Evolutionary conservation across 2,329 filamentous ascomycete genomes (phyloP).

Genomic region (Blastomyces percursus): DNA sequence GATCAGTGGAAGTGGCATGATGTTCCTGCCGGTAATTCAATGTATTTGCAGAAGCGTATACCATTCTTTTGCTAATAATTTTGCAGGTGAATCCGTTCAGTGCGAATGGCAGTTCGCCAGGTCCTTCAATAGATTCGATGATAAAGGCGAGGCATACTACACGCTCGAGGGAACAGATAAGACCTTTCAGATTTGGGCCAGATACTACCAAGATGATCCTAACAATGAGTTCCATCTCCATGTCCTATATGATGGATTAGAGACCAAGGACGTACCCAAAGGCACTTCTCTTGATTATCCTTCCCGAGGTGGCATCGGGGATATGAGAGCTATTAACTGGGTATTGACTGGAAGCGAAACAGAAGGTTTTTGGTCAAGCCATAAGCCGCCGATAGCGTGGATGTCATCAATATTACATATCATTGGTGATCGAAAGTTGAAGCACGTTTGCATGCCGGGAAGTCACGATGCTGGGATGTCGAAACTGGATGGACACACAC

Average conservation of each 20-base stretch:
- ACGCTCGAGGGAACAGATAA: slow-evolving; percentile 4
- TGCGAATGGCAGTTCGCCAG: slow-evolving; percentile 13
- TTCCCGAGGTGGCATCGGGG: slow-evolving; percentile 2
- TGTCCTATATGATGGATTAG: slow-evolving; percentile 18
- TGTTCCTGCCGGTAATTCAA: slow-evolving; percentile 20
- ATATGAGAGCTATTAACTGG: slow-evolving; percentile 21
- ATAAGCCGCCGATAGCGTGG: slow-evolving; percentile 27
- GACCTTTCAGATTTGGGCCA: slow-evolving; percentile 8
- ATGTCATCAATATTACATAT: slow-evolving; percentile 32
- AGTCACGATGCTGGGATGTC: slow-evolving; percentile 43
- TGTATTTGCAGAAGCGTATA: slow-evolving; percentile 14
- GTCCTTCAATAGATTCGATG: slow-evolving; percentile 1
- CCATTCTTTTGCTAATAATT: slow-evolving; percentile 14
- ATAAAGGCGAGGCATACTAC: slow-evolving; percentile 7
- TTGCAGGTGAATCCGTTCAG: slow-evolving; percentile 6
- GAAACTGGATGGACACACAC: slow-evolving; percentile 24
- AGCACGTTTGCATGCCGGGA: slow-evolving; percentile 40
- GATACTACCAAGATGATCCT: neutral
- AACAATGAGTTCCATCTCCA: neutral
- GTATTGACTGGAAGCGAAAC: slow-evolving; percentile 29
- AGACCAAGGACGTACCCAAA: slow-evolving; percentile 1
- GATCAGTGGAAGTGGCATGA: slow-evolving; percentile 28
- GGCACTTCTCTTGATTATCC: slow-evolving; percentile 1
- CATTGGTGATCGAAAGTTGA: slow-evolving; percentile 32
- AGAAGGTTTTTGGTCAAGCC: slow-evolving; percentile 26